Percentiles rank a stretch among this genome's conserved stretches.
Evolutionary conservation across 768 basidiomycete genomes (phyloP).

Genomic region (Termitomyces sp.): DNA sequence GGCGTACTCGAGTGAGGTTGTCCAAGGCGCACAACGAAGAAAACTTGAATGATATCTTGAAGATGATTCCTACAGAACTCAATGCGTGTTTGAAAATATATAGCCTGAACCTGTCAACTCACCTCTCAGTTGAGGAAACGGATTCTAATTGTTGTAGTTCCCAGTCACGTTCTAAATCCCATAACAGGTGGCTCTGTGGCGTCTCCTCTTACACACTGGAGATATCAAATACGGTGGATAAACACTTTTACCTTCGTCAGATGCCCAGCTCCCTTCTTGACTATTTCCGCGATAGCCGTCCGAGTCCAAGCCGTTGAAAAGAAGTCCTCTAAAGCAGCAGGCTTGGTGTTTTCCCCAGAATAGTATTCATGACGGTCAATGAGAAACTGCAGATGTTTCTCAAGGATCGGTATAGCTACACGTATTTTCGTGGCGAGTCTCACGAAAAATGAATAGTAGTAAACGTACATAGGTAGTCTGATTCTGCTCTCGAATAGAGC

Average conservation of each 20-base stretch:
- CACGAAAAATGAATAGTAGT: background rate
- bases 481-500: conserved; percentile 63
- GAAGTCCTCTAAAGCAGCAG: conserved; percentile 49
- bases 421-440: background rate
- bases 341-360: conserved; percentile 35
- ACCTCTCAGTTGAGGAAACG: conserved; percentile 45
- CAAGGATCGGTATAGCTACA: conserved; percentile 71
- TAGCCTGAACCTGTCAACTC: background rate
- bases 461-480: conserved; percentile 81
- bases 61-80: conserved; percentile 21
- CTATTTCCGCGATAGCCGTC: conserved; percentile 46
- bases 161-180: conserved; percentile 74
- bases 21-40: conserved; percentile 64
- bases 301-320: conserved; percentile 66
- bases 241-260: conserved; percentile 48
- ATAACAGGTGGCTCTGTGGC: conserved; percentile 62
- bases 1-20: conserved; percentile 73
- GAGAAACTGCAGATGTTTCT: conserved; percentile 64
- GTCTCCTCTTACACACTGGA: conserved; percentile 1
- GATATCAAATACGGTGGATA: background rate
- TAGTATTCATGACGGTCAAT: conserved; percentile 38
- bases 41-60: conserved; percentile 47
- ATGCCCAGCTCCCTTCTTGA: conserved; percentile 56
- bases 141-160: conserved; percentile 60
- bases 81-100: conserved; percentile 27